Percentiles rank a stretch among this genome's conserved stretches.
Evolutionary conservation across 2,329 filamentous ascomycete species (phyloP).

Genomic region (Aspergillus luchuensis): DNA sequence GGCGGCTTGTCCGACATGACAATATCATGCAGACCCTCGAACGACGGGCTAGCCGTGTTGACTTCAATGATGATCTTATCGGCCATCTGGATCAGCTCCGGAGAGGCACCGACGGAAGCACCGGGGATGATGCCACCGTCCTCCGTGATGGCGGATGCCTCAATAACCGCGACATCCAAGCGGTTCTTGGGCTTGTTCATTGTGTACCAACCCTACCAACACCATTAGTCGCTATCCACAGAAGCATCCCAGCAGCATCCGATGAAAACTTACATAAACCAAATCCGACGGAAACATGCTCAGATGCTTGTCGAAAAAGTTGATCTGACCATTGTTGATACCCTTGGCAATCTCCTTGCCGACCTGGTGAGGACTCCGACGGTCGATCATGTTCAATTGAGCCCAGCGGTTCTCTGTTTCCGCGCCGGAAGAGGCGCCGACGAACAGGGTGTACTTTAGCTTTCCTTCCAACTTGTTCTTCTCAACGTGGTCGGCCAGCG

Average conservation of each 20-base stretch:
- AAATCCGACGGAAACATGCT: constrained; percentile 90
- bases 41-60: constrained; percentile 81
- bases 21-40: constrained; percentile 88
- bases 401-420: constrained; percentile 94
- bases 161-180: constrained; percentile 81
- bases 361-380: constrained; percentile 81
- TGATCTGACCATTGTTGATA: constrained; percentile 84
- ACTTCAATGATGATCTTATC: constrained; percentile 93
- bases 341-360: constrained; percentile 88
- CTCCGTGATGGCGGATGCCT: constrained; percentile 83
- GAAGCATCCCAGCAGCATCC: not conserved
- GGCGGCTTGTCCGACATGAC: constrained; percentile 85
- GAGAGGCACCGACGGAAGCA: constrained; percentile 80
- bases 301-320: constrained; percentile 92
- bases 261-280: constrained; percentile 62
- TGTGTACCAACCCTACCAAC: constrained; percentile 72
- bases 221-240: constrained; percentile 15
- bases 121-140: constrained; percentile 88
- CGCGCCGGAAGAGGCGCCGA: constrained; percentile 84
- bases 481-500: constrained; percentile 85
- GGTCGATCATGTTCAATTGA: constrained; percentile 84
- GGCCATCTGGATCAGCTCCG: constrained; percentile 85
- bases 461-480: constrained; percentile 81
- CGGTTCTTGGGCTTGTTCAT: constrained; percentile 73
- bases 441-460: constrained; percentile 83